Conservation (phyloP, 2,329 filamentous ascomycete species). For the Emmonsia crescens region DNA sequence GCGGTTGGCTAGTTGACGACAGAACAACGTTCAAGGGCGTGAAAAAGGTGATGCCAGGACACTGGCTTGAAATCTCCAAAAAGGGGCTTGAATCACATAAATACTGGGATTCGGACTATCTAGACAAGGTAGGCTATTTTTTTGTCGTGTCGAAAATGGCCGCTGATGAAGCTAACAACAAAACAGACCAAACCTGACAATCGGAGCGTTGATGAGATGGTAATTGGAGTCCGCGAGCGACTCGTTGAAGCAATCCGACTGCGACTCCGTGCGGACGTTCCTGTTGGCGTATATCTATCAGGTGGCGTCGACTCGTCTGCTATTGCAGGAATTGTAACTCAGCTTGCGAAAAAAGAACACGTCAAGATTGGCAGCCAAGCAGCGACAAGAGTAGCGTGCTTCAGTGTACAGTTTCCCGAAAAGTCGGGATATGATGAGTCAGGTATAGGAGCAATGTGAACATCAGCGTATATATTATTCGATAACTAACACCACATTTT, state of each 20-base stretch:
- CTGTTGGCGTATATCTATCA: slow-evolving; percentile 46
- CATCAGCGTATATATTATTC: not conserved
- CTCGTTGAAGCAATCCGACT: slow-evolving; percentile 44
- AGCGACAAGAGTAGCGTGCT: slow-evolving; percentile 34
- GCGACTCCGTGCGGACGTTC: slow-evolving; percentile 47
- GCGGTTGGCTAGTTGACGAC: slow-evolving; percentile 35
- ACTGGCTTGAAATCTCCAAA: slow-evolving; percentile 1
- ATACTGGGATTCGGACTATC: slow-evolving; percentile 46
- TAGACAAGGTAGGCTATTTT: slow-evolving; percentile 36
- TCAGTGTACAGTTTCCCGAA: slow-evolving; percentile 44
- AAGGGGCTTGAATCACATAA: slow-evolving; percentile 22
- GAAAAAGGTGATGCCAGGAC: slow-evolving; percentile 19
- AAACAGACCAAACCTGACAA: slow-evolving; percentile 22
- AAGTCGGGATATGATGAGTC: slow-evolving; percentile 42
- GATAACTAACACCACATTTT: not conserved
- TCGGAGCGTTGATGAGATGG: slow-evolving; percentile 41
- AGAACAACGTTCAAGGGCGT: slow-evolving; percentile 44
- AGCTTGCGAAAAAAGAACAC: slow-evolving; percentile 41
- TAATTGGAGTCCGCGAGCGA: slow-evolving; percentile 39
- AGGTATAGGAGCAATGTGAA: slow-evolving; percentile 16
- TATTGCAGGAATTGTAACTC: slow-evolving; percentile 45
- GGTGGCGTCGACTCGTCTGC: slow-evolving; percentile 50
- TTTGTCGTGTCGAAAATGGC: not conserved
- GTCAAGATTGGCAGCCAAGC: slow-evolving; percentile 37
- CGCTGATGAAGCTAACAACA: not conserved